Conservation (phyloP, 2,329 filamentous ascomycete species). For the Talaromyces amestolkiae region DNA sequence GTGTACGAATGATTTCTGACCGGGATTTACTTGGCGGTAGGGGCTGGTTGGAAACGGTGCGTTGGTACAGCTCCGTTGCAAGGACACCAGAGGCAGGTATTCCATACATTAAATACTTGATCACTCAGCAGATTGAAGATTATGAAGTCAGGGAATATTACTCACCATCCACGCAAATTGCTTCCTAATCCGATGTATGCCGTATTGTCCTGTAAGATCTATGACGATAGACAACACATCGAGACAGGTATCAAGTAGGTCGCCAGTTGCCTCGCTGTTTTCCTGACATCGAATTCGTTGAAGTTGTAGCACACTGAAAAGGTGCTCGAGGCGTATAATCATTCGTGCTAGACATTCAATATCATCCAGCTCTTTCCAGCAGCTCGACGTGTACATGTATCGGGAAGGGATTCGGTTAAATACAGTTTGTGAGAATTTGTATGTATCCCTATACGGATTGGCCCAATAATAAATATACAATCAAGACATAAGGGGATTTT, state of each 20-base stretch:
- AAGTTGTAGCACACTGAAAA: constrained; percentile 24
- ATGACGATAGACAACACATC: constrained; percentile 23
- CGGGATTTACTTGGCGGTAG: constrained; percentile 21
- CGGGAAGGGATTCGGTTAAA: constrained; percentile 21
- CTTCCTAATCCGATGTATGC: constrained; percentile 19
- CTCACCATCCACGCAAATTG: constrained; percentile 25
- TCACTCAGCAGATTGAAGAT: background rate
- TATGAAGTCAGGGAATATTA: background rate
- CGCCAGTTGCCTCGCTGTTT: constrained; percentile 18
- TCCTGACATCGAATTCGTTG: constrained; percentile 25
- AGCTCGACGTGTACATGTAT: constrained; percentile 22
- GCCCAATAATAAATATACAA: background rate
- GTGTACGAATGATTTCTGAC: constrained; percentile 24
- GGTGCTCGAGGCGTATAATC: constrained; percentile 24
- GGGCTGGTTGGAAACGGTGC: constrained; percentile 21
- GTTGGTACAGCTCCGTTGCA: constrained; percentile 24
- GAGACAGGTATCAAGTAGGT: constrained; percentile 24
- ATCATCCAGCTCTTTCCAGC: constrained; percentile 20
- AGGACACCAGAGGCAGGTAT: constrained; percentile 25
- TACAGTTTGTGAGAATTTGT: constrained; percentile 21
- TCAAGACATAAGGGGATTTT: background rate
- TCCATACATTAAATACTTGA: constrained; percentile 24
- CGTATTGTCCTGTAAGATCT: constrained; percentile 21
- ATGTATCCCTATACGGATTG: constrained; percentile 12
- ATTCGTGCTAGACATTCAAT: constrained; percentile 18